Base-by-base conservation (phyloP, 2,329 filamentous ascomycete species). In the Aureobasidium pullulans region DNA sequence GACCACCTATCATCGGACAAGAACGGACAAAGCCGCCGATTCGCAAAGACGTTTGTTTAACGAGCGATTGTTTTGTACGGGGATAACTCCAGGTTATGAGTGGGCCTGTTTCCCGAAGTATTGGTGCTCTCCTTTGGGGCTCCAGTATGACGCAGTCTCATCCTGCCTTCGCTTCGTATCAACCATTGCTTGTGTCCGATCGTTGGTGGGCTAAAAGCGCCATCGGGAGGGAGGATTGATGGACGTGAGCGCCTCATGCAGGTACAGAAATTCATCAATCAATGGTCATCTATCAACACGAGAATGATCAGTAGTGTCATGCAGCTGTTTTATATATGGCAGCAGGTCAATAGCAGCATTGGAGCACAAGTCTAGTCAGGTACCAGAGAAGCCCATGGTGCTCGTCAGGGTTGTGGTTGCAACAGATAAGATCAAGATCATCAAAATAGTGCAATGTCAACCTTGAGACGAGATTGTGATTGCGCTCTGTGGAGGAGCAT, bases 71-170 rank as follows among this genome's bases (percentile, higher is more conserved):
- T 13, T 53, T 9, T 46, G 16, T 36, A 56, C 31, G 52, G 52
- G 40, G 31, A 36, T 11, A 19, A 44, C 52, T 46, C 52, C 52
- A 56, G 52, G 4, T 56, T 46, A 9, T 36, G 31, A 4, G 10
- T 32, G 31, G 52, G 13, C 39, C 52, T 56, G 6, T 29, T 23
- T 23, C 36, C 31, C n/a, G 52, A 56, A 36, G 31, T 39, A 56
- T 56, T 37, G 49, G 7, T 36, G 40, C n/a, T 28, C 16, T 32
- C 7, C 39, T 36, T 44, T 28, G 13, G 31, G 13, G 10, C 31
- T 56, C 31, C 40, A 37, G 40, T 29, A 46, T 56, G 52, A 56
- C 52, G 52, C 52, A 56, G 52, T n/a, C 37, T 31, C 7, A 13
- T 44, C 19, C 50, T 34, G 37, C 23, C 23, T 29, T 46, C 32